Percentiles rank a stretch among this genome's conserved stretches.
phyloP scores from a whole-genome alignment of 306 rosid species.

The Betula pendula region DNA sequence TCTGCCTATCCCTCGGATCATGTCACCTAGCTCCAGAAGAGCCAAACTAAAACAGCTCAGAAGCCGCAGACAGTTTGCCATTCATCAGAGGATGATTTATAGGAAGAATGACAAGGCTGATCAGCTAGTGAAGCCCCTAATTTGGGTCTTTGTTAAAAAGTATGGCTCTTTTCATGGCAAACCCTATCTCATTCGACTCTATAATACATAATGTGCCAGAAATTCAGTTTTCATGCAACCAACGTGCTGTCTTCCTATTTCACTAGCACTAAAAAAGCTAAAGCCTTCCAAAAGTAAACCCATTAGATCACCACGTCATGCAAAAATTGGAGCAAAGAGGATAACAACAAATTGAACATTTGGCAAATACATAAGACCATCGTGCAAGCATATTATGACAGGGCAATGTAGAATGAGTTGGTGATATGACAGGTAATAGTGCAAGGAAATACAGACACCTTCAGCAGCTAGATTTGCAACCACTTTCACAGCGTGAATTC shows the following conservation, averaged over 20 bases:
- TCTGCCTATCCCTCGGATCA: background rate
- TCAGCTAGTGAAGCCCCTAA: background rate
- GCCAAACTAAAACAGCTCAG: background rate
- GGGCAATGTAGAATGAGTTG: constrained; percentile 18
- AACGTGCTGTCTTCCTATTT: background rate
- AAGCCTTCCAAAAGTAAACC: background rate
- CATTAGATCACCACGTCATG: background rate
- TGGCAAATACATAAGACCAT: background rate
- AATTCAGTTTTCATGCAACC: background rate
- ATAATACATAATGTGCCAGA: background rate
- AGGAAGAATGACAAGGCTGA: too few species aligned
- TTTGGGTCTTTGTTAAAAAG: background rate
- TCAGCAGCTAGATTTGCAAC: constrained; percentile 99
- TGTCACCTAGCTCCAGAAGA: background rate
- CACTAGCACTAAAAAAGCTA: background rate
- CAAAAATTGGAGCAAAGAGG: background rate
- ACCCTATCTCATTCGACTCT: background rate
- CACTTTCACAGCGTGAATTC: constrained; percentile 96
- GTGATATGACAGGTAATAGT: constrained; percentile 2
- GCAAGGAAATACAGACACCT: constrained; percentile 51
- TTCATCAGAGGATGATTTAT: too few species aligned
- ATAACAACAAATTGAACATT: background rate
- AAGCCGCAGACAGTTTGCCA: background rate
- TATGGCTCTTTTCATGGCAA: background rate
- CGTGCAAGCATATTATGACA: constrained; percentile 1